phyloP scores from a whole-genome alignment of 176 grass and related monocot species.

The Hordeum marinum region DNA sequence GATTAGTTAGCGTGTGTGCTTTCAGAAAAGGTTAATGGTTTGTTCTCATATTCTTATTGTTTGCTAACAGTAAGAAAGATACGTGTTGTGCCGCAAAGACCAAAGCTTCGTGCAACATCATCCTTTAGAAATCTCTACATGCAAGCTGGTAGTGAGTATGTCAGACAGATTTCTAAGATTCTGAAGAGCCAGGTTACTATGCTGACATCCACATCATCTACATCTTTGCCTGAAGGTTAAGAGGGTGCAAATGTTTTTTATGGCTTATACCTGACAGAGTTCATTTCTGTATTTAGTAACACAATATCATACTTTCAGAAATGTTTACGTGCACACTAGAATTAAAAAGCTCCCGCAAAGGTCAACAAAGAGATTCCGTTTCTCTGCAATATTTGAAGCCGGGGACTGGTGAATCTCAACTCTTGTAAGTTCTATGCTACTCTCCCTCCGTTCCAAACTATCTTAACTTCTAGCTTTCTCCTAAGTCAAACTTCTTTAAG shows the following conservation, averaged over 20 bases:
- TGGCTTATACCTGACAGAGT: background rate
- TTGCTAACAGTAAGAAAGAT: slow-evolving; percentile 75
- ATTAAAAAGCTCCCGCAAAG: slow-evolving; percentile 66
- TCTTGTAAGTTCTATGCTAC: slow-evolving; percentile 62
- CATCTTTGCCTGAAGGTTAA: slow-evolving; percentile 75
- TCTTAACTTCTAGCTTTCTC: background rate
- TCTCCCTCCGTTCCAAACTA: background rate
- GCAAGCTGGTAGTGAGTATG: slow-evolving; percentile 81
- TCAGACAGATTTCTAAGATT: slow-evolving; percentile 67
- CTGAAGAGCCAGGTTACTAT: slow-evolving; percentile 80
- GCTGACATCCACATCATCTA: slow-evolving; percentile 58
- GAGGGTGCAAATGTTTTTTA: background rate
- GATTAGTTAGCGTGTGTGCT: background rate
- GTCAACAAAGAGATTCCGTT: slow-evolving; percentile 46
- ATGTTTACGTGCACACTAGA: slow-evolving; percentile 62
- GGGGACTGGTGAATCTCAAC: slow-evolving; percentile 86
- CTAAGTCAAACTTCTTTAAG: background rate
- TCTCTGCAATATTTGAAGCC: slow-evolving; percentile 66
- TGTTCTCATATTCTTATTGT: slow-evolving; percentile 5
- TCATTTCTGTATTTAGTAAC: slow-evolving; percentile 9
- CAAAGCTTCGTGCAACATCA: slow-evolving; percentile 58
- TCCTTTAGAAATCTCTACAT: slow-evolving; percentile 77
- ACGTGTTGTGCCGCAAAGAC: slow-evolving; percentile 58
- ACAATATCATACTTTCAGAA: slow-evolving; percentile 41
- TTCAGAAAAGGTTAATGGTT: background rate